Evolutionary conservation across 257 asterid species (phyloP).

Genomic region (Solanum virginianum): DNA sequence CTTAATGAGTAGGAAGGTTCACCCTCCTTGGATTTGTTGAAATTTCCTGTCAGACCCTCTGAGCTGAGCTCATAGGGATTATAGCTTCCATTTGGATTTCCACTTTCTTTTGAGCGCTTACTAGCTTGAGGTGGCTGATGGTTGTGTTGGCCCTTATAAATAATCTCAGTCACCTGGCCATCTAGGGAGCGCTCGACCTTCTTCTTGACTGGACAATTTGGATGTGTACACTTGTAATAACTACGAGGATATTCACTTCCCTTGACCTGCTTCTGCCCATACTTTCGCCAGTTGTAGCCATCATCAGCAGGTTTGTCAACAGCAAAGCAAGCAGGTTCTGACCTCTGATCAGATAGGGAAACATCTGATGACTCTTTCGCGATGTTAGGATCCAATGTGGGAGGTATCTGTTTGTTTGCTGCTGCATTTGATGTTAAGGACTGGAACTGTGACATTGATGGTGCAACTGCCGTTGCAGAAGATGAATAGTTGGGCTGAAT

Average conservation of each 20-base stretch:
- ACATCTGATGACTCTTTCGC: constrained; percentile 25
- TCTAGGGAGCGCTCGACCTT: constrained; percentile 44
- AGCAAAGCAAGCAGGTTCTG: constrained; percentile 20
- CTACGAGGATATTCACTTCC: constrained; percentile 52
- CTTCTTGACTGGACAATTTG: constrained; percentile 71
- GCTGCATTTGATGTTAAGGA: constrained; percentile 6
- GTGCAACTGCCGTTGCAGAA: constrained; percentile 18
- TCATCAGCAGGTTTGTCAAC: constrained; percentile 52
- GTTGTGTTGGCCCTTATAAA: constrained; percentile 67
- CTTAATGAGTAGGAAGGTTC: constrained; percentile 10
- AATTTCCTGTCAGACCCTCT: constrained; percentile 28
- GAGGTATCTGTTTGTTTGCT: constrained; percentile 17
- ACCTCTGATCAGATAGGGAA: constrained; percentile 30
- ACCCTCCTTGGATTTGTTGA: constrained; percentile 20
- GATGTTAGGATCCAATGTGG: constrained; percentile 5
- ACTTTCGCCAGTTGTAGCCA: constrained; percentile 47
- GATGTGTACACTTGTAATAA: constrained; percentile 58
- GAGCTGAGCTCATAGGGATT: constrained; percentile 23
- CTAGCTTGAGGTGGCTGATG: constrained; percentile 37
- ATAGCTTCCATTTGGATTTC: constrained; percentile 25
- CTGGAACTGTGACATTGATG: constrained; percentile 14
- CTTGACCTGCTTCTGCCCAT: constrained; percentile 50
- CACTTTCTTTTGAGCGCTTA: constrained; percentile 43
- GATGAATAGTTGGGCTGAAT: constrained; percentile 28
- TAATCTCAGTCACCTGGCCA: constrained; percentile 44